Conservation (phyloP, 148 eudicot species). For the Heliosperma pusillum region DNA sequence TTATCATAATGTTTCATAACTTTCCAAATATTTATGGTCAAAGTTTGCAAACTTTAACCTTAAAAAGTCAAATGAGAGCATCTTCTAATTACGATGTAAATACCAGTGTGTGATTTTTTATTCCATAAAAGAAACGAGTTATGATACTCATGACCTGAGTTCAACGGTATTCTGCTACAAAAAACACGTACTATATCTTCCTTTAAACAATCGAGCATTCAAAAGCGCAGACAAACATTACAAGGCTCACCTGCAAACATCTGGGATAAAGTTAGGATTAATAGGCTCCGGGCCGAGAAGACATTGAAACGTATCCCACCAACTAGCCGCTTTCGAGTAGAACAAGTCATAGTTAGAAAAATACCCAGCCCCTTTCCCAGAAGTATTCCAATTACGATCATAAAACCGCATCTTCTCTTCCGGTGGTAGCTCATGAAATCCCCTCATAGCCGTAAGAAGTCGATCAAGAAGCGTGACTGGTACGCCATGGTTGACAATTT, state of each 20-base stretch:
- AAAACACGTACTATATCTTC: no score
- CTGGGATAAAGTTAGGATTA: conserved; percentile 26
- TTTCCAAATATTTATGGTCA: no score
- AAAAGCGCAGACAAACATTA: neutral
- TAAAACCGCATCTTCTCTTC: conserved; percentile 32
- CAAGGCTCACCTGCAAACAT: conserved; percentile 28
- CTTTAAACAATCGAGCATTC: no score
- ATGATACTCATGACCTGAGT: no score
- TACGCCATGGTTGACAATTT: conserved; percentile 25
- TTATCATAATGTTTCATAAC: no score
- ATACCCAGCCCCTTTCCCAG: conserved; percentile 27
- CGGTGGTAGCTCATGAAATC: conserved; percentile 15
- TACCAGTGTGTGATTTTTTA: no score
- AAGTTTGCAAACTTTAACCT: no score
- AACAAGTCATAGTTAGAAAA: conserved; percentile 55
- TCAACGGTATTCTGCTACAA: neutral
- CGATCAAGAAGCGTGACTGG: conserved; percentile 9
- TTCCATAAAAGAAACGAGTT: no score
- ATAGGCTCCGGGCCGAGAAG: conserved; percentile 33
- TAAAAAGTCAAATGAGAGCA: no score
- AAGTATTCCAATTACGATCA: conserved; percentile 20
- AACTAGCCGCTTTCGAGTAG: conserved; percentile 68
- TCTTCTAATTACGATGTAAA: no score
- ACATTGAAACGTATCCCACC: conserved; percentile 60
- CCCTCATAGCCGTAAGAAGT: neutral